Evolutionary conservation across 345 rosid genomes (phyloP).

Genomic region (Chamaenerion angustifolium): DNA sequence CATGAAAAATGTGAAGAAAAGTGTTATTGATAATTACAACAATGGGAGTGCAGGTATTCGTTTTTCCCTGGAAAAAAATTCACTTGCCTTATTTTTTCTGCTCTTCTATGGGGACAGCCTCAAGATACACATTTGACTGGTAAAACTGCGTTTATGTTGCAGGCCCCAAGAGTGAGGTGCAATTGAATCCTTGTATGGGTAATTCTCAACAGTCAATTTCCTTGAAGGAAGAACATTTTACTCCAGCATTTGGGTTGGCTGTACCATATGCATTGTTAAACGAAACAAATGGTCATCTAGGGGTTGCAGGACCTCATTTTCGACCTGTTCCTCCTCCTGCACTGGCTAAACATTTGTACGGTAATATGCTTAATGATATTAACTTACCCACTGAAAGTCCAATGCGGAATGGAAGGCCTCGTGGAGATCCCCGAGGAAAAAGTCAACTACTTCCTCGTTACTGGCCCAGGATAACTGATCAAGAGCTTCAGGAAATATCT

Average conservation of each 20-base stretch:
- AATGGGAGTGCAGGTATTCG: slow-evolving; percentile 57
- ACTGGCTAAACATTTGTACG: slow-evolving; percentile 30
- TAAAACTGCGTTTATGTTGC: slow-evolving; percentile 12
- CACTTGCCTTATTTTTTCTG: background rate
- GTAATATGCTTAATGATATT: slow-evolving; percentile 35
- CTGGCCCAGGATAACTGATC: slow-evolving; percentile 72
- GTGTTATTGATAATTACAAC: slow-evolving; percentile 25
- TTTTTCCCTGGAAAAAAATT: slow-evolving; percentile 1
- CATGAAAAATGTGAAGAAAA: slow-evolving; percentile 35
- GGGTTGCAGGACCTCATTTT: slow-evolving; percentile 27
- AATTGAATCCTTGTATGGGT: slow-evolving; percentile 27
- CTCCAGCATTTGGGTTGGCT: slow-evolving; percentile 31
- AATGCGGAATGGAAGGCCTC: slow-evolving; percentile 41
- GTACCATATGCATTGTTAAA: slow-evolving; percentile 27
- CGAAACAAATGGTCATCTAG: slow-evolving; percentile 47
- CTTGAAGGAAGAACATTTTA: slow-evolving; percentile 41
- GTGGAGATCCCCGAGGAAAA: slow-evolving; percentile 51
- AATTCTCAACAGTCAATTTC: slow-evolving; percentile 27
- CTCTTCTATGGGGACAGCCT: background rate
- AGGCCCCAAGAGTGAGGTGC: slow-evolving; percentile 40
- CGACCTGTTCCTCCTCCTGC: slow-evolving; percentile 29
- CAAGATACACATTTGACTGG: background rate
- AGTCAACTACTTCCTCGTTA: slow-evolving; percentile 66
- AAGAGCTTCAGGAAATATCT: slow-evolving; percentile 52
- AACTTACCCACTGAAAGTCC: slow-evolving; percentile 37